Conservation (phyloP, 306 rosid genomes). For the Cucurbita moschata region DNA sequence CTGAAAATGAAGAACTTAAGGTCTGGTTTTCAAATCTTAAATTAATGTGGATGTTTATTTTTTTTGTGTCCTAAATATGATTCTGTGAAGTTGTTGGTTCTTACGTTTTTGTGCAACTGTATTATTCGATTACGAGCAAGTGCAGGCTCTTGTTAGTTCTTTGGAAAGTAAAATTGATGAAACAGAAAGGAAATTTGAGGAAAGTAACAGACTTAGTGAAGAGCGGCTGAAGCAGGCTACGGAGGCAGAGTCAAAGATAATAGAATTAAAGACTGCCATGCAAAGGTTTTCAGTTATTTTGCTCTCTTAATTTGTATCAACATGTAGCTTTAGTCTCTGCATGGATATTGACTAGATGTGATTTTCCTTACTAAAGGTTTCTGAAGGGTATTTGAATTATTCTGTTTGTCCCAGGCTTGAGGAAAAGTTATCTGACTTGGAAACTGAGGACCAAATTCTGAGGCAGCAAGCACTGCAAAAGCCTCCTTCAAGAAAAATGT, state of each 20-base stretch:
- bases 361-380: background rate
- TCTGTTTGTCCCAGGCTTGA: conserved; percentile 48
- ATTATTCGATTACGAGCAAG: conserved; percentile 9
- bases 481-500: conserved; percentile 51
- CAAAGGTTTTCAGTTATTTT: conserved; percentile 42
- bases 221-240: conserved; percentile 68
- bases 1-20: conserved; percentile 71
- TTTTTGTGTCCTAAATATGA: background rate
- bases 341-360: background rate
- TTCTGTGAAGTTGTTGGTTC: background rate
- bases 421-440: conserved; percentile 77
- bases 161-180: conserved; percentile 62
- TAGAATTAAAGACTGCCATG: conserved; percentile 64
- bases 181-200: conserved; percentile 44
- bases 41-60: background rate
- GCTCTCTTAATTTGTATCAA: conserved; percentile 4
- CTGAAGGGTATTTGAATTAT: background rate
- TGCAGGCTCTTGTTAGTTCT: conserved; percentile 56
- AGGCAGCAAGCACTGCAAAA: conserved; percentile 50
- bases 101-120: conserved; percentile 3
- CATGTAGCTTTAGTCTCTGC: conserved; percentile 4
- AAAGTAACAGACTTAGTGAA: conserved; percentile 41
- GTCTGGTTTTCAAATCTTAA: conserved; percentile 15
- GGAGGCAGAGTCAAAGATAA: conserved; percentile 69
- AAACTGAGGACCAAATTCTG: conserved; percentile 63